Evolutionary conservation across 2,329 filamentous ascomycete genomes (phyloP).

Genomic region (Alternaria brassicicola): DNA sequence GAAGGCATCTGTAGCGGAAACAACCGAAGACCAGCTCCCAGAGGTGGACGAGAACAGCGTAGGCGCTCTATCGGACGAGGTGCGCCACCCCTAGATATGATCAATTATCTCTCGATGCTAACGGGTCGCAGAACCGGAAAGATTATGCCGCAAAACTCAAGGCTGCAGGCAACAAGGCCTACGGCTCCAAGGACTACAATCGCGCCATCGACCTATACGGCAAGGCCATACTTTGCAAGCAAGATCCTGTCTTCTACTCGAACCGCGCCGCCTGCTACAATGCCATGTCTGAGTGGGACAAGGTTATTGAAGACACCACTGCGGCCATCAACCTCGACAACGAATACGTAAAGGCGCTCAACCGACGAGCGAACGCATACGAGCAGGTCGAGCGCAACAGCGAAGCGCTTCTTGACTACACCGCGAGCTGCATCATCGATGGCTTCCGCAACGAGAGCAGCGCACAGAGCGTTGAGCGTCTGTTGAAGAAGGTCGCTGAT

Average conservation of each 20-base stretch:
- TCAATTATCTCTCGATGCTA: constrained; percentile 18
- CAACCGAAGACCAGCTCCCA: constrained; percentile 55
- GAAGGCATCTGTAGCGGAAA: constrained; percentile 46
- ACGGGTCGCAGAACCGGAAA: constrained; percentile 72
- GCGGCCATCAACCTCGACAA: constrained; percentile 92
- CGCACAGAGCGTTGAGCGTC: constrained; percentile 85
- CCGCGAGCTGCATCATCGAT: constrained; percentile 98
- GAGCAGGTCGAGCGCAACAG: constrained; percentile 90
- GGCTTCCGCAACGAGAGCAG: constrained; percentile 91
- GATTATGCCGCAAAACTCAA: constrained; percentile 91
- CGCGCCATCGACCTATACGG: constrained; percentile 93
- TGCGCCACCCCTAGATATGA: constrained; percentile 15
- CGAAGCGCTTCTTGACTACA: constrained; percentile 95
- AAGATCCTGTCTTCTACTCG: constrained; percentile 97
- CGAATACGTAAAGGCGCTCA: constrained; percentile 96
- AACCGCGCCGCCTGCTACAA: constrained; percentile 98
- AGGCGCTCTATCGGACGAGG: constrained; percentile 52
- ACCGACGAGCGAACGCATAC: constrained; percentile 94
- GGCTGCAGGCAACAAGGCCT: constrained; percentile 94
- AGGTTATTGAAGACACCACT: constrained; percentile 95
- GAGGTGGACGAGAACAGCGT: constrained; percentile 57
- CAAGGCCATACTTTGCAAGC: constrained; percentile 94
- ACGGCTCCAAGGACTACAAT: constrained; percentile 91
- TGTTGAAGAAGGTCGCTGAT: constrained; percentile 97
- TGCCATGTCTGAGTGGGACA: constrained; percentile 88